These are phyloP conservation scores for Lobosporangium transversale DNA, from an alignment of 192 early-diverging fungal genomes.

Conservation along the genomic window DNA sequence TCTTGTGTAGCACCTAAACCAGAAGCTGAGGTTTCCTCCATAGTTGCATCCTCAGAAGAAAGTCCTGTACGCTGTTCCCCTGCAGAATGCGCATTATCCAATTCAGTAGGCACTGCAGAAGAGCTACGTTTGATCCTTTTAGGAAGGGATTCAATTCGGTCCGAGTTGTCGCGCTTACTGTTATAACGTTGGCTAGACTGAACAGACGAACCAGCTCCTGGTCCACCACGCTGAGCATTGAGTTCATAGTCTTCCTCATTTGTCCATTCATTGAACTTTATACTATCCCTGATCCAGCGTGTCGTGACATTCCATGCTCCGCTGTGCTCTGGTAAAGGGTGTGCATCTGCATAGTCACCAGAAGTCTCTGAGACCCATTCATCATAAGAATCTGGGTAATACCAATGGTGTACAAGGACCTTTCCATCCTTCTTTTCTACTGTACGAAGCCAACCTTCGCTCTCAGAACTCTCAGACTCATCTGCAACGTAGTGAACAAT, in stretches of 20 bases:
- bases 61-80: background rate
- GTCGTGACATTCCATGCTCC: conserved; percentile 74
- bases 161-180: conserved; percentile 45
- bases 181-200: conserved; percentile 27
- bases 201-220: background rate
- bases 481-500: conserved; percentile 50
- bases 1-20: background rate
- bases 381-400: conserved; percentile 84
- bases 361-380: conserved; percentile 69
- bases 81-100: conserved; percentile 5
- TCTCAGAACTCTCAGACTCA: conserved; percentile 36
- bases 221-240: conserved; percentile 1
- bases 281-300: conserved; percentile 82
- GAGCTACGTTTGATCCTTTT: conserved; percentile 48
- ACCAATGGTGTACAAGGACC: conserved; percentile 81
- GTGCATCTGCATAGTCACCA: conserved; percentile 66
- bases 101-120: conserved; percentile 41
- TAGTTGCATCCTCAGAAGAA: conserved; percentile 18
- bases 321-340: conserved; percentile 63
- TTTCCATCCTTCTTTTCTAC: conserved; percentile 63
- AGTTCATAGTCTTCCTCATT: conserved; percentile 87
- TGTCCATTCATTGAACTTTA: conserved; percentile 79
- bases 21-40: conserved; percentile 22
- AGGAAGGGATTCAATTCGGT: conserved; percentile 14
- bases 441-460: conserved; percentile 66